Evolutionary conservation across 257 asterid genomes (phyloP), one percentile per base, ranked within the genome.

Genomic region (Nicotiana otophora): DNA sequence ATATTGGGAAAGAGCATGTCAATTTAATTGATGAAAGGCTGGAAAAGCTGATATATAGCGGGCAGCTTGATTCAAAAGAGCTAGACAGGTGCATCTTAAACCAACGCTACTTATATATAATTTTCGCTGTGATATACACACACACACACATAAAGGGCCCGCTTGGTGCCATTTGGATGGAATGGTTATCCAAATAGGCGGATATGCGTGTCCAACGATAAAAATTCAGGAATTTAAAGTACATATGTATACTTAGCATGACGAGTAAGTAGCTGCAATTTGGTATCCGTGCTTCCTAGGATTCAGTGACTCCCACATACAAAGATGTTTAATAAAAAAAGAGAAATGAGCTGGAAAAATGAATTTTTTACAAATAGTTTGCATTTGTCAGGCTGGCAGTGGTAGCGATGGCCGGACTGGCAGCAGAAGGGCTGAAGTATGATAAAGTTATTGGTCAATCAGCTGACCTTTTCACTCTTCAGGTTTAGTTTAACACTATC

Each of bases 331-430:
- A 36, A 1, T 7, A 42, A n/a, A 39, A 42, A 9, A 0, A 8
- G 51, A 9, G 12, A 42, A 42, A 42, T 42, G 51, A 42, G n/a
- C 16, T 3, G 7, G 60, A 3, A 42, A 42, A 3, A n/a, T 2
- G 31, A 46, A 10, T 2, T 11, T 0, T 23, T 74, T 28, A 74
- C 42, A 5, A 57, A 72, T 76, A 7, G 57, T 14, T n/a, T 77
- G 39, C 66, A n/a, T 46, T 80, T 83, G 80, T 81, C 90, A 96
- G 99, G 92, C 83, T 96, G 77, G 99, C 98, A 57, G 97, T 92
- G 30, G 96, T 96, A 62, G 97, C 98, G 39, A 92, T 96, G 98
- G 99, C 97, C 51, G 98, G 99, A 69, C 86, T 95, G 53, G 99
- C 99, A 53, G 98, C 99, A 23, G 99, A 94, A 88, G 99, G 97